Evolutionary conservation across 163 green algal species (phyloP).

Genomic region (Coccomyxa subellipsoidea): DNA sequence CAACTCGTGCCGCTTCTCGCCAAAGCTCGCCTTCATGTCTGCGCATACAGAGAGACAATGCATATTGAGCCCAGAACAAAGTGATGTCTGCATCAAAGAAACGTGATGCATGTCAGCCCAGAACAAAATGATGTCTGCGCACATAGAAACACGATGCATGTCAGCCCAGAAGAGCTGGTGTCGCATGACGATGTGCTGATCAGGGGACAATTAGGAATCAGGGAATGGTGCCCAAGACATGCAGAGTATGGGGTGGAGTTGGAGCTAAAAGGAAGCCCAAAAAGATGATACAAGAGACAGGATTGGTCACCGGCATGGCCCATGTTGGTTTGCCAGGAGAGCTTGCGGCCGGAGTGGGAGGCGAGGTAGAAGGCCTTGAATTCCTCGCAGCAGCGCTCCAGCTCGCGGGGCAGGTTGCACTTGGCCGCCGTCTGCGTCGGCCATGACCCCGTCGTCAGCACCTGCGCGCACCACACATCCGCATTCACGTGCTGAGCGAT

Average conservation of each 20-base stretch:
- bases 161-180: background rate
- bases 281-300: no score
- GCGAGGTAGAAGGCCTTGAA: constrained; percentile 87
- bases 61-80: background rate
- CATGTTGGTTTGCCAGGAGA: constrained; percentile 96
- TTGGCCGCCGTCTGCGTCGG: constrained; percentile 65
- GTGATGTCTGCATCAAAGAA: no score
- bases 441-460: constrained; percentile 98
- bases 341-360: constrained; percentile 82
- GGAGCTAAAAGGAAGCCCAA: no score
- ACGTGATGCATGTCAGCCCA: background rate
- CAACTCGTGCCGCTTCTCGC: constrained; percentile 62
- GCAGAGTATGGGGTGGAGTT: no score
- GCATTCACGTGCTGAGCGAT: background rate
- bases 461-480: constrained; percentile 40
- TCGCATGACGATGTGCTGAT: no score
- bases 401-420: constrained; percentile 70
- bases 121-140: no score
- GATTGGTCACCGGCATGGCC: constrained; percentile 76
- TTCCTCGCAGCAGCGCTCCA: constrained; percentile 61
- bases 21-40: constrained; percentile 53
- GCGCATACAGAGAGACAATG: background rate
- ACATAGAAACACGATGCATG: background rate
- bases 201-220: no score
- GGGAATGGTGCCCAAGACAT: no score